Evolutionary conservation across 352 stramenopile genomes (phyloP).

Genomic region (Pythium dissimile): DNA sequence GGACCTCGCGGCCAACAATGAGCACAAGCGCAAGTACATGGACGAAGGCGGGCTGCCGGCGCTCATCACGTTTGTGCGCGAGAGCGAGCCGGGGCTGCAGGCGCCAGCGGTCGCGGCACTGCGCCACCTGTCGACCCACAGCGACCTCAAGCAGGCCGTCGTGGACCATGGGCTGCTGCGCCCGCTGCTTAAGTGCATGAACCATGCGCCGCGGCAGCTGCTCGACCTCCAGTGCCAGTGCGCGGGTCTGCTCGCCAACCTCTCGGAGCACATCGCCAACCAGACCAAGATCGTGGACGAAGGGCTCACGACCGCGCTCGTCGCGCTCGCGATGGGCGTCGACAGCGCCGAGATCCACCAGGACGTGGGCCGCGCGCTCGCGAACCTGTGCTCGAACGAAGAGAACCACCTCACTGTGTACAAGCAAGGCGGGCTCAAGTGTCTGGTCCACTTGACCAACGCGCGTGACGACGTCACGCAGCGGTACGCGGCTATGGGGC

Average conservation of each 20-base stretch:
- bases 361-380: slow-evolving; percentile 89
- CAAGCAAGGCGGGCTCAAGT: slow-evolving; percentile 89
- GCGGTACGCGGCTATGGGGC: slow-evolving; percentile 93
- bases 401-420: slow-evolving; percentile 93
- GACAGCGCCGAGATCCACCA: slow-evolving; percentile 93
- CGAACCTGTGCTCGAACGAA: slow-evolving; percentile 94
- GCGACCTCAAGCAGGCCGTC: slow-evolving; percentile 85
- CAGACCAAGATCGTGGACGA: slow-evolving; percentile 91
- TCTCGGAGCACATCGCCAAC: slow-evolving; percentile 90
- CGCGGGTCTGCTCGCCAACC: slow-evolving; percentile 91
- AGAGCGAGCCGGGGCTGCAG: slow-evolving; percentile 88
- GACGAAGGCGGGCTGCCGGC: slow-evolving; percentile 85
- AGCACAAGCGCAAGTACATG: slow-evolving; percentile 85
- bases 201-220: slow-evolving; percentile 50
- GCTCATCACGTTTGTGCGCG: slow-evolving; percentile 86
- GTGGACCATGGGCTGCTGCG: slow-evolving; percentile 78
- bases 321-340: slow-evolving; percentile 58
- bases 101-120: slow-evolving; percentile 87
- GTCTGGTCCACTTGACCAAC: slow-evolving; percentile 87
- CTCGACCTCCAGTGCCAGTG: slow-evolving; percentile 93
- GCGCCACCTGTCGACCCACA: slow-evolving; percentile 84
- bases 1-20: slow-evolving; percentile 87
- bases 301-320: slow-evolving; percentile 80
- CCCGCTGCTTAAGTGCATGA: slow-evolving; percentile 87
- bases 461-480: slow-evolving; percentile 90